Conservation (phyloP, 139 green algal species). For the Chlorella vulgaris region DNA sequence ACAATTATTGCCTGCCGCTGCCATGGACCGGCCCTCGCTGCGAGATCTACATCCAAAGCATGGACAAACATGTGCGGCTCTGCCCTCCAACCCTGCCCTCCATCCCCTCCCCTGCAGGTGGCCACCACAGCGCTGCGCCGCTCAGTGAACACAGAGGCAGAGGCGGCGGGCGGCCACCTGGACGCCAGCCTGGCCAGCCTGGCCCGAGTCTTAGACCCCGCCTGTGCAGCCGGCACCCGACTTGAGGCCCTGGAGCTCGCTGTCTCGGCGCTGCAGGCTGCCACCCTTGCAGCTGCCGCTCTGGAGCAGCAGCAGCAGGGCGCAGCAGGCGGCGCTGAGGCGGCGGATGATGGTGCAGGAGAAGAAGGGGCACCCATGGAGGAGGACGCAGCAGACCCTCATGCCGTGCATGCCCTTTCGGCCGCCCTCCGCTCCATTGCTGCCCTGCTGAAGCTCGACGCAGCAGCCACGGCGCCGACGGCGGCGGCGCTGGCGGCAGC, state of each 20-base stretch:
- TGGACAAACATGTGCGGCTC: too few relatives aligned
- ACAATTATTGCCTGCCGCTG: too few relatives aligned
- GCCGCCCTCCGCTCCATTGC: conserved; percentile 26
- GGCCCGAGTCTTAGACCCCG: conserved; percentile 5
- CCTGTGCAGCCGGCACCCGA: not conserved
- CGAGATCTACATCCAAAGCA: too few relatives aligned
- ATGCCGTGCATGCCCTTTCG: conserved; percentile 31
- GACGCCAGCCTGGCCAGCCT: conserved; percentile 1
- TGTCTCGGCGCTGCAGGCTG: not conserved
- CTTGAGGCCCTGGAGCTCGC: conserved; percentile 29
- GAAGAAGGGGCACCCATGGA: not conserved
- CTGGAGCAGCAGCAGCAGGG: too few relatives aligned
- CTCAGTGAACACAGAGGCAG: conserved; percentile 7
- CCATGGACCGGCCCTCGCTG: too few relatives aligned
- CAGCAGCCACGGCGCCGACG: not conserved
- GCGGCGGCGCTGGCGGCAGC: conserved; percentile 14
- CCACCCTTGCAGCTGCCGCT: not conserved
- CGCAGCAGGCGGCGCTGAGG: too few relatives aligned
- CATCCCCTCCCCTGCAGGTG: not conserved
- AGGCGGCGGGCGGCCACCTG: not conserved
- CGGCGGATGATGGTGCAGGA: not conserved
- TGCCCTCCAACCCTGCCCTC: not conserved
- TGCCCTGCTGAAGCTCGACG: conserved; percentile 11
- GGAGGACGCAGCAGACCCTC: conserved; percentile 4
- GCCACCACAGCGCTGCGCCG: not conserved